Evolutionary conservation across 345 rosid genomes (phyloP), one percentile per base, ranked within the genome.

Genomic region (Acer yangbiense): DNA sequence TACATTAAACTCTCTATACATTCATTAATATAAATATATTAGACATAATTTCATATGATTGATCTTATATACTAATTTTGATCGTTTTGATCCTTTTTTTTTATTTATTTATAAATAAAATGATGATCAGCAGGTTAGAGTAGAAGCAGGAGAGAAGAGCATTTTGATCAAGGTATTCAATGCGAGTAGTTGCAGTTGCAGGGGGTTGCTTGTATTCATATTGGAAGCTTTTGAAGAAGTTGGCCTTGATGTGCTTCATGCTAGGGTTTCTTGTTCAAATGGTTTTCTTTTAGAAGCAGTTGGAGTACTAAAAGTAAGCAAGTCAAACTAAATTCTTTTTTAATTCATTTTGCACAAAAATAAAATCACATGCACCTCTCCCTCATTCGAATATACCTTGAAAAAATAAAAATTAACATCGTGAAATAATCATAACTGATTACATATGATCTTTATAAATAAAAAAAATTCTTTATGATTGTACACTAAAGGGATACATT

Each of bases 161-260:
- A 88, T 88, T 75, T 76, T 86, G n/a, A 86, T 92, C 44, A 86
- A 86, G 43, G 85, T 90, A 67, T 73, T 73, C 75, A 79, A 87
- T 69, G 79, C 72, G 68, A 85, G 83, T 41, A 87, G 83, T 32
- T 32, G 35, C 35, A 86, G 86, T 65, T 86, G 90, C 52, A 77
- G 74, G 0, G 90, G 90, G 16, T 75, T 92, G 83, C 86, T 92
- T 69, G 90, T 88, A 65, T 87, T 88, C 68, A 78, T 92, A 75
- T 78, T 92, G 82, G 89, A 89, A 85, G 90, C 86, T n/a, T 92
- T 92, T 73, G 95, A 92, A 61, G 88, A 87, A 68, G 86, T 92
- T 67, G 92, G 91, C 57, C 91, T 92, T 27, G 88, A 85, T 29
- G 88, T 92, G 61, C 84, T 86, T 73, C 89, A 92, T 71, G 97